Conservation (phyloP, 2,329 filamentous ascomycete genomes). For the Diaporthe amygdali region DNA sequence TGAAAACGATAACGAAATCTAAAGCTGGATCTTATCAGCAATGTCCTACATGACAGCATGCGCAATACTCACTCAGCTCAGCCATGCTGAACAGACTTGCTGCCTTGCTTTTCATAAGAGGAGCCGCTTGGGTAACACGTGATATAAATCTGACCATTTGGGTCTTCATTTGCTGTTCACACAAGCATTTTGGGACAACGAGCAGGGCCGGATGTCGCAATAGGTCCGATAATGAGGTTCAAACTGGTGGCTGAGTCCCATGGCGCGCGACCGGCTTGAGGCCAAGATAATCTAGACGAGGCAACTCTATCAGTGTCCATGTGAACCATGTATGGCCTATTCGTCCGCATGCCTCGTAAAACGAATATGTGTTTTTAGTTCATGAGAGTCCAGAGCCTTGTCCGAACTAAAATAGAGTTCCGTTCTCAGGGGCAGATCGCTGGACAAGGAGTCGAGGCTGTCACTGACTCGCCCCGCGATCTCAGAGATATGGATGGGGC, state of each 20-base stretch:
- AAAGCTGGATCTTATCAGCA: neutral
- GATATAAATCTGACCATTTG: neutral
- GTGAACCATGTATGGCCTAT: neutral
- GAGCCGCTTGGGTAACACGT: neutral
- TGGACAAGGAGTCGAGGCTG: neutral
- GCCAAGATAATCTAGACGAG: neutral
- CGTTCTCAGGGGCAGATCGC: neutral
- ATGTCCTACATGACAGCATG: neutral
- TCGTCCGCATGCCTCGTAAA: neutral
- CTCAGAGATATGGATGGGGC: neutral
- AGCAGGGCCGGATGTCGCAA: neutral
- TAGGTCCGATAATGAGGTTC: neutral
- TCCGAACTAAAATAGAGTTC: neutral
- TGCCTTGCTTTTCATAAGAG: neutral
- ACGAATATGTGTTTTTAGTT: neutral
- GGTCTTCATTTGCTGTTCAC: neutral
- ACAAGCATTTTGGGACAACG: too few relatives aligned
- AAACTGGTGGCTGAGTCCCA: neutral
- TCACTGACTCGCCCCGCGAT: neutral
- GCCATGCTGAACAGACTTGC: neutral
- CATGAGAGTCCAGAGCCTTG: neutral
- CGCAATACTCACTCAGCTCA: neutral
- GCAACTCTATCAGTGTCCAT: neutral
- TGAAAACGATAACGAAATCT: too few relatives aligned
- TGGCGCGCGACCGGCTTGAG: too few relatives aligned